phyloP scores from a whole-genome alignment of 768 basidiomycete species.

The Lactarius hatsudake region DNA sequence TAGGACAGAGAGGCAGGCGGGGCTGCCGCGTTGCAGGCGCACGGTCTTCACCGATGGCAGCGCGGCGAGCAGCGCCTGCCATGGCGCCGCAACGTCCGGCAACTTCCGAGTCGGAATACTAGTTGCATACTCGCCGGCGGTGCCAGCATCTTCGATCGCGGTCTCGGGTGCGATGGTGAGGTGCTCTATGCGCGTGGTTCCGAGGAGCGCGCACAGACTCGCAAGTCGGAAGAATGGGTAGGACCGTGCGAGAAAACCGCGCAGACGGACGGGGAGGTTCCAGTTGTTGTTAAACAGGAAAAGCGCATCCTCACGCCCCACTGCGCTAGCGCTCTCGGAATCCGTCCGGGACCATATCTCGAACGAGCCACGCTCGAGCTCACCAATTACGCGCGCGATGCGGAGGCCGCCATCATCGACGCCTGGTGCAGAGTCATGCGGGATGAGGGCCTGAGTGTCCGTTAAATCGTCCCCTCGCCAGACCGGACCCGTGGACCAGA shows the following conservation, averaged over 20 bases:
- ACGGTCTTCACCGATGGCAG: slow-evolving; percentile 2
- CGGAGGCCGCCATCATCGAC: slow-evolving; percentile 1
- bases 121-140: too few relatives aligned
- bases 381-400: not conserved
- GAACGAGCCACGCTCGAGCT: slow-evolving; percentile 4
- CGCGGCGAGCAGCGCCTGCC: not conserved
- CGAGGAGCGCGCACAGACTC: not conserved
- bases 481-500: too few relatives aligned
- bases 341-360: not conserved
- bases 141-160: not conserved
- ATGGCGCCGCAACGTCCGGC: not conserved
- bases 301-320: not conserved
- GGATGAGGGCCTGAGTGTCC: slow-evolving; percentile 4
- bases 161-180: not conserved
- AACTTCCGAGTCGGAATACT: too few relatives aligned
- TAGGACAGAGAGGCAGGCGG: not conserved
- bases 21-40: not conserved
- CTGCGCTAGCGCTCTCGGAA: not conserved
- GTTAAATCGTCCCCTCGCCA: not conserved
- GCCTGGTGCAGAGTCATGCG: slow-evolving; percentile 1
- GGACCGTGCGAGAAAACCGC: not conserved
- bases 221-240: slow-evolving; percentile 12
- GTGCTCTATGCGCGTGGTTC: not conserved
- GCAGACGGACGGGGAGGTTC: not conserved
- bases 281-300: slow-evolving; percentile 10